These are phyloP conservation scores for Sarocladium oryzae DNA, from an alignment of 2,329 filamentous ascomycete species.

Conservation along the genomic window DNA sequence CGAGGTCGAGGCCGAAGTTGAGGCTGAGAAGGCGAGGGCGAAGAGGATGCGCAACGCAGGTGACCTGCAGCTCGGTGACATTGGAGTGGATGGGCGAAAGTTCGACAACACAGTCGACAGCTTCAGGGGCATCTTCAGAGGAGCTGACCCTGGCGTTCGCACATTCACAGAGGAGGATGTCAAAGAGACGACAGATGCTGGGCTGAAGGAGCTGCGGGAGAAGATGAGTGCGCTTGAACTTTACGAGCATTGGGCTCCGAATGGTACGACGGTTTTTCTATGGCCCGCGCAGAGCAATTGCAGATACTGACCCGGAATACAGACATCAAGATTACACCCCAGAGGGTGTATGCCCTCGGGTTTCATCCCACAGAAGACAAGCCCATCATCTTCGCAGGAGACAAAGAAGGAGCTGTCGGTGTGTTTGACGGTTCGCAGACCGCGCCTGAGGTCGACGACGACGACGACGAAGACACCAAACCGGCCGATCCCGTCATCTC, in stretches of 20 bases:
- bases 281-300: not conserved
- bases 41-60: conserved; percentile 52
- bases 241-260: conserved; percentile 79
- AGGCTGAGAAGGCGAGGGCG: conserved; percentile 37
- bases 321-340: conserved; percentile 89
- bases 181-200: conserved; percentile 69
- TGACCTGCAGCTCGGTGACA: conserved; percentile 65
- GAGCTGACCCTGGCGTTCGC: conserved; percentile 70
- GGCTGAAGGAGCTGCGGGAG: conserved; percentile 64
- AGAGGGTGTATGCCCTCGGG: conserved; percentile 77
- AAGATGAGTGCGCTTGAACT: conserved; percentile 71
- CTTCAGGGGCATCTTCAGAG: conserved; percentile 49
- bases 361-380: conserved; percentile 87
- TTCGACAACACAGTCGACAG: conserved; percentile 65
- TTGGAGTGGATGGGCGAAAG: conserved; percentile 72
- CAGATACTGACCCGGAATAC: not conserved
- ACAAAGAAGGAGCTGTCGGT: conserved; percentile 86
- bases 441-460: conserved; percentile 50
- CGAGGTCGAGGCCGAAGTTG: conserved; percentile 40
- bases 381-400: conserved; percentile 83
- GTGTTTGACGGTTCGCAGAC: conserved; percentile 83
- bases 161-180: conserved; percentile 86
- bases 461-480: conserved; percentile 59
- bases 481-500: conserved; percentile 71
- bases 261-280: conserved; percentile 49